Percentiles rank a stretch among this genome's conserved stretches.
These are phyloP conservation scores for Ramaria rubella DNA, from an alignment of 768 basidiomycete genomes.

Conservation along the genomic window DNA sequence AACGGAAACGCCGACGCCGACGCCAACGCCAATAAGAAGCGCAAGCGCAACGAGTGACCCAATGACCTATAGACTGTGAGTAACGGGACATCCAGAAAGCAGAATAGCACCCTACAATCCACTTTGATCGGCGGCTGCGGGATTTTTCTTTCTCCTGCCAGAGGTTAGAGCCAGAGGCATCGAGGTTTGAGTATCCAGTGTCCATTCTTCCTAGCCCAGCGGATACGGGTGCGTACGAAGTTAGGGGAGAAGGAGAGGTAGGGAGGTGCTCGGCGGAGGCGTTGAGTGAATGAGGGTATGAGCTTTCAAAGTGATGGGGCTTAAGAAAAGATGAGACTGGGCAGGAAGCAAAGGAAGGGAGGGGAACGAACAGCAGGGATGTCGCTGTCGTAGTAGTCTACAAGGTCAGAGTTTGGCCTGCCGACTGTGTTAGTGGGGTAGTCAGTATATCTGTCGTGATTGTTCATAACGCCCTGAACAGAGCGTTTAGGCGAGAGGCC, in stretches of 20 bases:
- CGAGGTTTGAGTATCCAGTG: constrained; percentile 2
- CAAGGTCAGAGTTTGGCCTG: background rate
- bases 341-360: background rate
- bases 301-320: background rate
- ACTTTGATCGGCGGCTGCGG: constrained; percentile 40
- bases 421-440: background rate
- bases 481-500: background rate
- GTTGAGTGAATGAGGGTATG: background rate
- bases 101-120: constrained; percentile 41
- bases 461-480: background rate
- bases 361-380: background rate
- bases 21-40: constrained; percentile 50
- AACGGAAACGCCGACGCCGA: constrained; percentile 61
- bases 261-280: background rate
- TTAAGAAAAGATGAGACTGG: background rate
- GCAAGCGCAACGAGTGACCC: constrained; percentile 41
- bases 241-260: background rate
- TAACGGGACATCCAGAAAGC: background rate
- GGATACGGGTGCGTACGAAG: constrained; percentile 1
- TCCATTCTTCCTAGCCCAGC: background rate
- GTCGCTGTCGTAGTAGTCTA: constrained; percentile 5
- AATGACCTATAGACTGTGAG: constrained; percentile 38
- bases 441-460: background rate
- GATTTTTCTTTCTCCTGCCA: constrained; percentile 16
- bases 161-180: background rate